phyloP scores from a whole-genome alignment of 768 basidiomycete species.

The Strobilomyces echinocephalus region DNA sequence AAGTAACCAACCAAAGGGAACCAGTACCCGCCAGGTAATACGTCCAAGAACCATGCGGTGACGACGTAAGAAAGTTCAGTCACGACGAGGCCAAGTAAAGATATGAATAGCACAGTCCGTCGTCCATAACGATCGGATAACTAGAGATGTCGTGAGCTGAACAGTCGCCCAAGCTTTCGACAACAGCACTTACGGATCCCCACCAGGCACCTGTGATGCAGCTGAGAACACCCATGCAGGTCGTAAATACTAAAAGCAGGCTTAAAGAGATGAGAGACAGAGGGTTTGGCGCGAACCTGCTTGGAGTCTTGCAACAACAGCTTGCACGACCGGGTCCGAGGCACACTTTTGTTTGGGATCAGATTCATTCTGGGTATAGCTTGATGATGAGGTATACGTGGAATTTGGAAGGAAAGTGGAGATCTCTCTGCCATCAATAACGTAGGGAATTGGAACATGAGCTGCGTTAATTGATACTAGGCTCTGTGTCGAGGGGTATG shows the following conservation, averaged over 20 bases:
- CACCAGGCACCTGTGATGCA: slow-evolving; percentile 84
- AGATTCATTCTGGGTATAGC: neutral
- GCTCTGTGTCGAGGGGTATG: neutral
- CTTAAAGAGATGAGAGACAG: neutral
- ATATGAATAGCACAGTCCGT: slow-evolving; percentile 56
- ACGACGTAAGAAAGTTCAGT: slow-evolving; percentile 65
- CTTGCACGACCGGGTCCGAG: slow-evolving; percentile 67
- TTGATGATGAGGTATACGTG: neutral
- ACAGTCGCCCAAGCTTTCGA: neutral
- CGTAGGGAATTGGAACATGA: neutral
- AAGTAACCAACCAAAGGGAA: slow-evolving; percentile 63
- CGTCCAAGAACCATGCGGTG: slow-evolving; percentile 52
- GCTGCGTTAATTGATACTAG: neutral
- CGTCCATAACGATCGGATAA: slow-evolving; percentile 78
- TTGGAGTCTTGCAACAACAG: slow-evolving; percentile 61
- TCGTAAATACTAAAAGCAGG: slow-evolving; percentile 48
- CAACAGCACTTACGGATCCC: slow-evolving; percentile 57
- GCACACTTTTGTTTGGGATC: slow-evolving; percentile 40
- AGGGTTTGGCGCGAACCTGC: slow-evolving; percentile 42
- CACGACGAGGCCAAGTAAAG: slow-evolving; percentile 54
- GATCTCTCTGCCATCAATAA: neutral
- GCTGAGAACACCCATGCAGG: slow-evolving; percentile 65
- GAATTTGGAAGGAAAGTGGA: slow-evolving; percentile 3
- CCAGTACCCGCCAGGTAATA: slow-evolving; percentile 78
- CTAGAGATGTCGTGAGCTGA: slow-evolving; percentile 30